Conservation (phyloP, 192 early-diverging fungal species). For the Entomortierella parvispora region DNA sequence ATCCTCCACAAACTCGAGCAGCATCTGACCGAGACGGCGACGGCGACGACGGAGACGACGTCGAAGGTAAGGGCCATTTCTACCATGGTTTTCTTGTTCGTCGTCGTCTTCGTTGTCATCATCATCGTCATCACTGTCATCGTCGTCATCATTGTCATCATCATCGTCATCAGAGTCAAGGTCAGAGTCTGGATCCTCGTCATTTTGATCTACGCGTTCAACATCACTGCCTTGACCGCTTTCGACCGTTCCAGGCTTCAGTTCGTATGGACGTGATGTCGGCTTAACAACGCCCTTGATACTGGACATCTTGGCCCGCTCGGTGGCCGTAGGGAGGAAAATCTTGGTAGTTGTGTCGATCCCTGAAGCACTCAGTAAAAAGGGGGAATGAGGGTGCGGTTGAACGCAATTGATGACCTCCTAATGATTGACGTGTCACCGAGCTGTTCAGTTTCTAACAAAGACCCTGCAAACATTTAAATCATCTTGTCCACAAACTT, state of each 20-base stretch:
- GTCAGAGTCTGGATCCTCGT: too few species aligned
- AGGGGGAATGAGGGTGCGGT: constrained; percentile 68
- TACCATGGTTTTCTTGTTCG: neutral
- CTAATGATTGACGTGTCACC: constrained; percentile 8
- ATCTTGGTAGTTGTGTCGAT: constrained; percentile 82
- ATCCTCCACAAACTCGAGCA: constrained; percentile 10
- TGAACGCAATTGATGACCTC: constrained; percentile 56
- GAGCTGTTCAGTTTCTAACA: neutral
- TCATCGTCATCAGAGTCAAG: constrained; percentile 4
- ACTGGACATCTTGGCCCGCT: constrained; percentile 37
- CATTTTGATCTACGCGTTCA: neutral
- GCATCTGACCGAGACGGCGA: neutral
- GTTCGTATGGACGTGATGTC: neutral
- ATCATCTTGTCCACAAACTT: constrained; percentile 61
- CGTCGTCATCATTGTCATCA: neutral
- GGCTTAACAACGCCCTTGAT: constrained; percentile 21
- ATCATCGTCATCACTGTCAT: constrained; percentile 3
- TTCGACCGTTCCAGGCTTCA: neutral
- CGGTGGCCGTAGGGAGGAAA: constrained; percentile 60
- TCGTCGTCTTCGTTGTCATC: neutral
- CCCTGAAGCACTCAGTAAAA: constrained; percentile 72
- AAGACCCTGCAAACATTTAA: constrained; percentile 3
- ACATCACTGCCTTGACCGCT: too few species aligned
- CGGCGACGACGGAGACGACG: too few species aligned
- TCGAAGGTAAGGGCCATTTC: neutral